Percentiles rank a stretch among this genome's conserved stretches.
Conservation (phyloP, 192 early-diverging fungal genomes). For the Backusella tuberculispora region DNA sequence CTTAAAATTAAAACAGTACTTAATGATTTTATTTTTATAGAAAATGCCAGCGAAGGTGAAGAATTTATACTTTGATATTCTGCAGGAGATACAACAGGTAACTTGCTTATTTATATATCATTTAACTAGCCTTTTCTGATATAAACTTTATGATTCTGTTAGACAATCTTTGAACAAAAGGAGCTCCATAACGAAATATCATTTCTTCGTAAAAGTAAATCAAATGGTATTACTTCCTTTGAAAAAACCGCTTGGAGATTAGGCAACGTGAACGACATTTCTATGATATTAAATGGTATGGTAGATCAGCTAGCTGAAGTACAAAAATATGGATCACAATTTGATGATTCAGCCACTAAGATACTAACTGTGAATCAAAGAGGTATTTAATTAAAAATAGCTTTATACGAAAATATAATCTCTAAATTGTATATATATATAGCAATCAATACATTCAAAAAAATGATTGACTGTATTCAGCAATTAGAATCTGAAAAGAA, state of each 20-base stretch:
- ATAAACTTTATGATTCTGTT: not conserved
- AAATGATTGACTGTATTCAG: not conserved
- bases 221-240: not conserved
- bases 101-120: not conserved
- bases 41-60: not conserved
- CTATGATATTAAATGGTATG: not conserved
- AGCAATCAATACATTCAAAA: not conserved
- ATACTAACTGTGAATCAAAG: not conserved
- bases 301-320: not conserved
- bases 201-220: not conserved
- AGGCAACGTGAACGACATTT: not conserved
- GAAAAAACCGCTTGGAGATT: not conserved
- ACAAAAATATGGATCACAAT: not conserved
- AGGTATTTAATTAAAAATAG: not conserved
- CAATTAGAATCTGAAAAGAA: not conserved
- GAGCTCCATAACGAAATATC: not conserved
- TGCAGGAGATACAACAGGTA: not conserved
- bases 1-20: not conserved
- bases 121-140: not conserved
- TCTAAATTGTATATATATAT: not conserved
- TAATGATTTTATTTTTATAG: not conserved
- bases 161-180: not conserved
- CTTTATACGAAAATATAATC: not conserved
- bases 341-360: not conserved
- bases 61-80: not conserved